These are phyloP conservation scores for Bremia lactucae DNA, from an alignment of 352 stramenopile genomes.

Conservation along the genomic window DNA sequence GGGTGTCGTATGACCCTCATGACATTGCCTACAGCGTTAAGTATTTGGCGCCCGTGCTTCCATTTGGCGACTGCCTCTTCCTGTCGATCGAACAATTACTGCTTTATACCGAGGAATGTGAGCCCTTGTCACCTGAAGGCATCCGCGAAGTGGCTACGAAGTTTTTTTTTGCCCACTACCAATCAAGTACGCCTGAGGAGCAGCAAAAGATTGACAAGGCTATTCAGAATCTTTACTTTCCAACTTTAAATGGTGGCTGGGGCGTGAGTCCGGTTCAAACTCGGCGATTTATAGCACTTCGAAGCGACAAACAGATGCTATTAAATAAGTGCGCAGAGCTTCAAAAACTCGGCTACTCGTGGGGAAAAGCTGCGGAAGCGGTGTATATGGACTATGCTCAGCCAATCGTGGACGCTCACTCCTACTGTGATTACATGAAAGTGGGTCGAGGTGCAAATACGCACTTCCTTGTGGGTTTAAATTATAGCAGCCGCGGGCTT, in stretches of 20 bases:
- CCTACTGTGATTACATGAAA: conserved; percentile 83
- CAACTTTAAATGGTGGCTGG: conserved; percentile 70
- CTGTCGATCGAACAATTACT: conserved; percentile 81
- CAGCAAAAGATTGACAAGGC: conserved; percentile 71
- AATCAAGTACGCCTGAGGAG: conserved; percentile 40
- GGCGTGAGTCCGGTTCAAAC: conserved; percentile 77
- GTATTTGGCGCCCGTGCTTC: conserved; percentile 70
- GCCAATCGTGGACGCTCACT: conserved; percentile 55
- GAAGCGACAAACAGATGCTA: conserved; percentile 60
- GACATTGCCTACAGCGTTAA: conserved; percentile 84
- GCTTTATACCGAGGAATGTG: conserved; percentile 77
- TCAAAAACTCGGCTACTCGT: conserved; percentile 69
- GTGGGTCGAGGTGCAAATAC: conserved; percentile 64
- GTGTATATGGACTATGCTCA: conserved; percentile 69
- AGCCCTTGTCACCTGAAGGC: conserved; percentile 50
- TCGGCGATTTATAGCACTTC: conserved; percentile 58
- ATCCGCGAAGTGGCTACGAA: conserved; percentile 69
- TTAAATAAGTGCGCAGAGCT: conserved; percentile 69
- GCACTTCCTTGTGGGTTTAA: conserved; percentile 72
- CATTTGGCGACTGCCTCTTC: conserved; percentile 82
- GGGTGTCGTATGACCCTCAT: conserved; percentile 77
- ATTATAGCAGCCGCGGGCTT: conserved; percentile 66
- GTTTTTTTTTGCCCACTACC: conserved; percentile 69
- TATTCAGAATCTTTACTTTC: conserved; percentile 82
- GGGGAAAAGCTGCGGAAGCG: conserved; percentile 59